These are phyloP conservation scores for Suillus hirtellus DNA, from an alignment of 768 basidiomycete species.

Conservation along the genomic window DNA sequence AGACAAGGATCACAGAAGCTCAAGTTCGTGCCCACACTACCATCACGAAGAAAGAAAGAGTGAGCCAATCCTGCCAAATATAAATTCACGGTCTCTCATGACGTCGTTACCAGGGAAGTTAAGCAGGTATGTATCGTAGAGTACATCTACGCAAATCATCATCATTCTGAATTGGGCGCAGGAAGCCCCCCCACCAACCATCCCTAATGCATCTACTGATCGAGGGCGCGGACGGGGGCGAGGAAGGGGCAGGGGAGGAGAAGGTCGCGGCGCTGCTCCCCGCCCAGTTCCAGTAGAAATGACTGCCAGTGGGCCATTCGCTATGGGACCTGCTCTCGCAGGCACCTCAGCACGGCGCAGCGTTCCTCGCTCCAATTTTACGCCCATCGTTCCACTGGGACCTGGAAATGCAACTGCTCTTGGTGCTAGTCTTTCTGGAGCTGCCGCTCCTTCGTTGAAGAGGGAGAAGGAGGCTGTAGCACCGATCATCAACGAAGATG, in stretches of 20 bases:
- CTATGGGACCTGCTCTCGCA: slow-evolving; percentile 77
- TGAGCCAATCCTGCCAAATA: slow-evolving; percentile 24
- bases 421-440: slow-evolving; percentile 51
- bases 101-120: slow-evolving; percentile 48
- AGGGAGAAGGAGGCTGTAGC: slow-evolving; percentile 36
- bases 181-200: slow-evolving; percentile 46
- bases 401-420: slow-evolving; percentile 37
- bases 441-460: slow-evolving; percentile 51
- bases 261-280: slow-evolving; percentile 47
- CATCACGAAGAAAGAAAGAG: slow-evolving; percentile 78
- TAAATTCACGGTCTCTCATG: slow-evolving; percentile 16
- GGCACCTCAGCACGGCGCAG: slow-evolving; percentile 53
- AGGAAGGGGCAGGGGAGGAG: slow-evolving; percentile 54
- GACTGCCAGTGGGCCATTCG: slow-evolving; percentile 86
- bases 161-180: slow-evolving; percentile 27
- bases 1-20: slow-evolving; percentile 74
- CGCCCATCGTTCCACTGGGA: slow-evolving; percentile 47
- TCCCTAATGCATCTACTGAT: slow-evolving; percentile 38
- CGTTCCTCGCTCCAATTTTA: slow-evolving; percentile 56
- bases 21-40: slow-evolving; percentile 79
- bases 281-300: slow-evolving; percentile 60
- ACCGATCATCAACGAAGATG: slow-evolving; percentile 54
- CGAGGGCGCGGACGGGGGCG: slow-evolving; percentile 48
- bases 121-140: slow-evolving; percentile 52
- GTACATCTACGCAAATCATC: neutral